phyloP scores from a whole-genome alignment of 345 rosid genomes.

The Brassica cretica region DNA sequence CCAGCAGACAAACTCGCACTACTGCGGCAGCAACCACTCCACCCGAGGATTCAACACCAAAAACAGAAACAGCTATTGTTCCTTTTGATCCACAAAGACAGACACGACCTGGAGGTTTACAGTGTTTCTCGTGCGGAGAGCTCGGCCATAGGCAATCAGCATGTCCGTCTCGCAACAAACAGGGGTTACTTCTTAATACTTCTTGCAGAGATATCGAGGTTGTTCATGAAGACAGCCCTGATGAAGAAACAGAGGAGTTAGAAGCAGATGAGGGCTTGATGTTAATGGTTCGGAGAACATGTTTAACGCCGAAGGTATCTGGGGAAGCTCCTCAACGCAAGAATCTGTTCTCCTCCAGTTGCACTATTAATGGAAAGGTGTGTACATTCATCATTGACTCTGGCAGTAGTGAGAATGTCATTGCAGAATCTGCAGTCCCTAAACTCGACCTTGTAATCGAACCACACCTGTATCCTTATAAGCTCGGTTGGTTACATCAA shows the following conservation, averaged over 20 bases:
- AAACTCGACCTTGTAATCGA: neutral
- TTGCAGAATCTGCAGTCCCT: neutral
- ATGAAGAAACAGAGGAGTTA: neutral
- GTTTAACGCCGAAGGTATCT: neutral
- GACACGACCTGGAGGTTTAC: neutral
- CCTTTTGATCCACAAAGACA: neutral
- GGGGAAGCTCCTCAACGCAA: neutral
- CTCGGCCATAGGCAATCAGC: neutral
- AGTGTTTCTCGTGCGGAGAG: neutral
- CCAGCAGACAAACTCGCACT: neutral
- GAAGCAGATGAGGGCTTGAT: no score
- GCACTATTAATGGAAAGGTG: neutral
- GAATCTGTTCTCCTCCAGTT: neutral
- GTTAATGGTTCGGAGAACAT: no score
- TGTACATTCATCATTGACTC: neutral
- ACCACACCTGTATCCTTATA: neutral
- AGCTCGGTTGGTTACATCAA: neutral
- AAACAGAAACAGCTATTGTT: neutral
- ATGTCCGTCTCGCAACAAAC: neutral
- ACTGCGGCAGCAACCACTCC: no score
- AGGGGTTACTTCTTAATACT: neutral
- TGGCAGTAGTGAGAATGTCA: neutral
- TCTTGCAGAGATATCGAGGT: neutral
- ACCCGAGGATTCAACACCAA: neutral
- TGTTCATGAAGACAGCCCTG: neutral